Percentiles rank a stretch among this genome's conserved stretches.
Evolutionary conservation across 306 rosid genomes (phyloP).

Genomic region (Acacia melanoxylon): DNA sequence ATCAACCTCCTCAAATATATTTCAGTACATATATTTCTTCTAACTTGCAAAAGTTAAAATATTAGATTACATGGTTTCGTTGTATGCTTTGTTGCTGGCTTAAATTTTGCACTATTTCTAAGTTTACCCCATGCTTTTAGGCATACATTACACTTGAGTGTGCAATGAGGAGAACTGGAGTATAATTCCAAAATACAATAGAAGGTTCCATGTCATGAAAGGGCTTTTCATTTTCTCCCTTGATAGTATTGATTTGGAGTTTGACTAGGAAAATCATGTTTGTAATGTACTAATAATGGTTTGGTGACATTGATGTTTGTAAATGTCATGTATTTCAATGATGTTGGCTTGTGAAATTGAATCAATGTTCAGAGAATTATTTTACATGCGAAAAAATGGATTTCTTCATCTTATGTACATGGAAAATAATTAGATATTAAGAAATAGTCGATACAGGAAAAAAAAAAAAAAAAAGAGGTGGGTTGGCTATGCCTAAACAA

Average conservation of each 20-base stretch:
- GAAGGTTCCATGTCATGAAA: background rate
- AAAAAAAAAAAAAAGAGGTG: background rate
- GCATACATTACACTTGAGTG: background rate
- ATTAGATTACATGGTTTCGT: slow-evolving; percentile 75
- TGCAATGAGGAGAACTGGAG: background rate
- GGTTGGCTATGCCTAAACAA: background rate
- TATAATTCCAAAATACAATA: background rate
- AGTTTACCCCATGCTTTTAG: slow-evolving; percentile 32
- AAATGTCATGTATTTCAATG: too few species aligned
- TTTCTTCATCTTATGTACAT: too few species aligned
- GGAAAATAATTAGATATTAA: too few species aligned
- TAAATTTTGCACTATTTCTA: slow-evolving; percentile 80
- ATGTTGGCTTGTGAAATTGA: too few species aligned
- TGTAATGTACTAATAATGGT: too few species aligned
- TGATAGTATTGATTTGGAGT: too few species aligned
- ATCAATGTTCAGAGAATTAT: too few species aligned
- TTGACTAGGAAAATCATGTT: too few species aligned
- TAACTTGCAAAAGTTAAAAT: background rate
- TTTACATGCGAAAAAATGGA: too few species aligned
- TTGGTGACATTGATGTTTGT: too few species aligned
- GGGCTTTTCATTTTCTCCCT: background rate
- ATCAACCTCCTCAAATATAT: slow-evolving; percentile 18
- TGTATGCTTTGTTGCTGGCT: slow-evolving; percentile 78
- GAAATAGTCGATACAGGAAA: background rate
- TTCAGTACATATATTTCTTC: slow-evolving; percentile 2